phyloP scores from a whole-genome alignment of 2,329 filamentous ascomycete species.

The Diaporthe sp. region DNA sequence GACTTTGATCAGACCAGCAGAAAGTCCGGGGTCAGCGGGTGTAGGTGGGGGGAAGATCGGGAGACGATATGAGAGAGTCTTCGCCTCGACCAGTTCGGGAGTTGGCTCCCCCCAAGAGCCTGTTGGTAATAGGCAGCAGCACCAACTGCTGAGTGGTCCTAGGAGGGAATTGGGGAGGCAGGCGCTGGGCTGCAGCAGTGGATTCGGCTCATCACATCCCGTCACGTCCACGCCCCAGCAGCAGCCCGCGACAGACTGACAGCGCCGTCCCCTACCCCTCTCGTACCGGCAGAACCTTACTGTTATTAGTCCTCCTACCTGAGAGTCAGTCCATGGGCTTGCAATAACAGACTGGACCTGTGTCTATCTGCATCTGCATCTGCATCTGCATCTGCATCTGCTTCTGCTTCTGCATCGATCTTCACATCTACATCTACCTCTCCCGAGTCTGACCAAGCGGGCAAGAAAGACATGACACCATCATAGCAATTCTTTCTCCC shows the following conservation, averaged over 20 bases:
- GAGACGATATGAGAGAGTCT: background rate
- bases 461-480: background rate
- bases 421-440: background rate
- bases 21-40: background rate
- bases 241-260: background rate
- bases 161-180: background rate
- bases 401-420: background rate
- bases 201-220: background rate
- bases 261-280: background rate
- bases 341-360: background rate
- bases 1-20: background rate
- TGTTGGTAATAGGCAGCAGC: background rate
- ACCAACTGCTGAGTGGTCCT: slow-evolving; percentile 6
- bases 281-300: background rate
- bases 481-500: background rate
- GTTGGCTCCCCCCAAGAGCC: background rate
- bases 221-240: background rate
- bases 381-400: background rate
- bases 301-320: background rate
- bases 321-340: background rate
- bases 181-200: background rate
- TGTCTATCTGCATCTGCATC: background rate
- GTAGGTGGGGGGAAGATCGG: background rate
- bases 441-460: slow-evolving; percentile 10
- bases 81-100: background rate